Evolutionary conservation across 805 yeast species (phyloP), one percentile per base, ranked within the genome.

Genomic region (Metschnikowia orientalis): DNA sequence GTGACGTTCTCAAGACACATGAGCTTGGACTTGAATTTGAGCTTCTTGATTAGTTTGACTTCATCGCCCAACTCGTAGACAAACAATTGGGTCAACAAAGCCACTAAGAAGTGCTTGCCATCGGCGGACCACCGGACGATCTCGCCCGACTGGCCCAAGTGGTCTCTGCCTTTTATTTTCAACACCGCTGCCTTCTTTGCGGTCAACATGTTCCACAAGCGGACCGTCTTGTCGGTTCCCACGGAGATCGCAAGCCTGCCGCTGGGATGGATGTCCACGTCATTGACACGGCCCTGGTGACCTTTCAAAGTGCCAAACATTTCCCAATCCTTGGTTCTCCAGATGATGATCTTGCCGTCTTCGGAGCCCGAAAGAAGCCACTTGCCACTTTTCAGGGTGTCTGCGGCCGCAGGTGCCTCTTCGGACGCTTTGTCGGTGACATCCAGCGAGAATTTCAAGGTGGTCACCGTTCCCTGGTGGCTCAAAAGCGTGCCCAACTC

Each of bases 291-390:
- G n/a, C 77, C 90, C 26, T 71, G 72, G 59, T 90, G 97, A 8
- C 97, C 97, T 56, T 88, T 88, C 57, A 92, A 66, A 9, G 80
- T 77, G 4, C 92, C 95, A 55, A 86, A 79, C 26, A 78, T 71
- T 54, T 92, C 97, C 98, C 98, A 92, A 61, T 92, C 98, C 56
- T 85, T 87, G 3, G 92, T 83, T 57, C 97, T 71, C 98, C 98
- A 92, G 25, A 92, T 73, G 32, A 87, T 75, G 28, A 92, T 78
- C 39, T 79, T 81, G 15, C 96, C 95, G 55, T 92, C 97, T 26
- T 84, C 95, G 2, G 89, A 83, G 1, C 92, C 95, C 8, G 94
- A 81, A 16, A 92, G 61, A 21, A 92, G 69, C 98, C 98, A 92
- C 52, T 81, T 87, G 3, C 87, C 88, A n/a, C 69, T 59, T 34